Conservation (phyloP, 1,284 basidiomycete genomes). For the Amylostereum chailletii region DNA sequence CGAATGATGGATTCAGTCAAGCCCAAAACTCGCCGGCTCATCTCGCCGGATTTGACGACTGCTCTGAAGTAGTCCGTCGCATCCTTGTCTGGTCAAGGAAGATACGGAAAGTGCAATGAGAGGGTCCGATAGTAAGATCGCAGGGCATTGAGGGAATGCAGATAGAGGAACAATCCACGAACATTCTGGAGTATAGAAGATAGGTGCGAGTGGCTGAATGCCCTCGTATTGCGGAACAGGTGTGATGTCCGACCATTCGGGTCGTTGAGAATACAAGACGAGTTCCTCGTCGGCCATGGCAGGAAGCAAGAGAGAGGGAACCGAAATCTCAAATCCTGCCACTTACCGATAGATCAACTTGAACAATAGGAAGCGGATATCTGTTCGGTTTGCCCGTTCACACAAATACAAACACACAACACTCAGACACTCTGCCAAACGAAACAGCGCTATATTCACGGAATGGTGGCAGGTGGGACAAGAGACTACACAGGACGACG, state of each 20-base stretch:
- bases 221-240: constrained; percentile 80
- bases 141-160: constrained; percentile 4
- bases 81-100: constrained; percentile 63
- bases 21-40: constrained; percentile 70
- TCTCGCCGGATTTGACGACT: constrained; percentile 67
- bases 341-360: neutral
- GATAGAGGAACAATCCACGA: constrained; percentile 24
- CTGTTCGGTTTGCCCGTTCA: neutral
- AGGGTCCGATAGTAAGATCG: constrained; percentile 4
- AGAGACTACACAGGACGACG: no score
- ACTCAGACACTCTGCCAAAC: no score
- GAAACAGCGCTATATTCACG: no score
- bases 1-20: constrained; percentile 82
- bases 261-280: constrained; percentile 48
- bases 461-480: no score
- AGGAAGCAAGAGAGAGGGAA: no score
- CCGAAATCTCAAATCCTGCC: no score
- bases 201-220: constrained; percentile 74
- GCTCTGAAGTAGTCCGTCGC: constrained; percentile 89
- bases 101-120: constrained; percentile 1
- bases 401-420: no score
- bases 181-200: constrained; percentile 86
- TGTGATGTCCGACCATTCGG: constrained; percentile 72
- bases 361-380: constrained; percentile 4
- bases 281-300: neutral